These are phyloP conservation scores for Lodderomyces elongisporus DNA, from an alignment of 1,139 yeast species.

Conservation along the genomic window DNA sequence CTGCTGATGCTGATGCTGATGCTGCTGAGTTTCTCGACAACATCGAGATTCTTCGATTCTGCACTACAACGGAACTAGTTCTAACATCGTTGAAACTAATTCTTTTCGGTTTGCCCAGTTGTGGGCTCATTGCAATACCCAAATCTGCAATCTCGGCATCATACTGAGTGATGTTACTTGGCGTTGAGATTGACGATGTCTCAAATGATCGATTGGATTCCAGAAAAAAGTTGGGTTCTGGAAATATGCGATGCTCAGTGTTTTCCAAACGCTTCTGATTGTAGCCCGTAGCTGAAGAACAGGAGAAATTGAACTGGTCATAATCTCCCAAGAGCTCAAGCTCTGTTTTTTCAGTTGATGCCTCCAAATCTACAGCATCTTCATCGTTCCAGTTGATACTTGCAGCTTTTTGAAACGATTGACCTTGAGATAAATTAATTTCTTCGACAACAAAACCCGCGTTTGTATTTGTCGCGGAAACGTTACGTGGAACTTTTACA, in stretches of 20 bases:
- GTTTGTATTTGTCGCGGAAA: slow-evolving; percentile 5
- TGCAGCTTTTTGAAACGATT: slow-evolving; percentile 40
- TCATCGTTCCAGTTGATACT: slow-evolving; percentile 46
- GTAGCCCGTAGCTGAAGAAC: slow-evolving; percentile 1
- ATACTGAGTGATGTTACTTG: slow-evolving; percentile 38
- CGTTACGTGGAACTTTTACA: slow-evolving; percentile 8
- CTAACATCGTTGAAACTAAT: slow-evolving; percentile 21
- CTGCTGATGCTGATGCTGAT: slow-evolving; percentile 13
- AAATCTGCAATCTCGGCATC: slow-evolving; percentile 42
- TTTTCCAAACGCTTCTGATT: too few relatives aligned
- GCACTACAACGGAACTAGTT: slow-evolving; percentile 10
- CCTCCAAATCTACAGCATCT: slow-evolving; percentile 24
- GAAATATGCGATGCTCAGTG: slow-evolving; percentile 2
- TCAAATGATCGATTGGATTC: slow-evolving; percentile 19
- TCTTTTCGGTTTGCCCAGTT: slow-evolving; percentile 16
- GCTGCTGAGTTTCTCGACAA: slow-evolving; percentile 16
- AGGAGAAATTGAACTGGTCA: slow-evolving; percentile 9
- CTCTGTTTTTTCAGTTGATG: slow-evolving; percentile 7
- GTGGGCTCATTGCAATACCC: slow-evolving; percentile 44
- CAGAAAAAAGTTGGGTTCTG: slow-evolving; percentile 15
- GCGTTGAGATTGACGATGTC: slow-evolving; percentile 31
- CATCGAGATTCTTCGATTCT: slow-evolving; percentile 19
- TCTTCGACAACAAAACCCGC: slow-evolving; percentile 15
- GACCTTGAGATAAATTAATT: slow-evolving; percentile 19
- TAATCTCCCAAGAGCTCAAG: slow-evolving; percentile 6